Percentiles rank a stretch among this genome's conserved stretches.
Conservation (phyloP, 306 rosid genomes). For the Cucurbita argyrosperma region DNA sequence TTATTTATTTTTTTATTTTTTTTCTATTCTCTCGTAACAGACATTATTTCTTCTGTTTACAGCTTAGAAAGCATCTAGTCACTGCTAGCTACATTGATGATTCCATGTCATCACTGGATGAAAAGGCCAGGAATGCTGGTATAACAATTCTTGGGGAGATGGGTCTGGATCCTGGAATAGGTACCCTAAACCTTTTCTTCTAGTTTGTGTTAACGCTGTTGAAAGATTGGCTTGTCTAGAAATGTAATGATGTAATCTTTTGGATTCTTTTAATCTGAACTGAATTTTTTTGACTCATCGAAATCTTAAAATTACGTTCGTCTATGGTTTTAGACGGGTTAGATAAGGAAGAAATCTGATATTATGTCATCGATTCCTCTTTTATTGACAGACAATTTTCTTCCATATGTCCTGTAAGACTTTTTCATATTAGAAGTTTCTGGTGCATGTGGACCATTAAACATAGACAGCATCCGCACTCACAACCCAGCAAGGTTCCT, state of each 20-base stretch:
- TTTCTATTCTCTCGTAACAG: background rate
- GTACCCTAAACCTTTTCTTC: constrained; percentile 22
- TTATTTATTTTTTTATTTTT: background rate
- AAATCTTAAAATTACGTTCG: background rate
- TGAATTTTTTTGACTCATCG: background rate
- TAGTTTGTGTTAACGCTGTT: background rate
- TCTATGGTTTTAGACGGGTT: background rate
- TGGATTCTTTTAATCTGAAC: background rate
- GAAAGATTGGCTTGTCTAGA: background rate
- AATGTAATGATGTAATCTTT: background rate
- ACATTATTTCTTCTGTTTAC: constrained; percentile 12
- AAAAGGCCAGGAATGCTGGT: constrained; percentile 64
- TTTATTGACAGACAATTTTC: background rate
- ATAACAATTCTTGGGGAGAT: constrained; percentile 88
- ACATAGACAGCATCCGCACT: background rate
- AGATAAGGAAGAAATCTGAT: background rate
- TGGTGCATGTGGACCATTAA: background rate
- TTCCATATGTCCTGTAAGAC: background rate
- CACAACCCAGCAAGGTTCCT: background rate
- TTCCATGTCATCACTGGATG: constrained; percentile 53
- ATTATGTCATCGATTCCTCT: background rate
- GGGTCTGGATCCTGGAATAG: constrained; percentile 99
- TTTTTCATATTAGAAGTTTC: background rate
- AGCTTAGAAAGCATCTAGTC: constrained; percentile 77
- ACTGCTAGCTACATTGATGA: constrained; percentile 94